Percentiles rank a stretch among this genome's conserved stretches.
These are phyloP conservation scores for Podospora conica DNA, from an alignment of 495 filamentous ascomycete species.

Conservation along the genomic window DNA sequence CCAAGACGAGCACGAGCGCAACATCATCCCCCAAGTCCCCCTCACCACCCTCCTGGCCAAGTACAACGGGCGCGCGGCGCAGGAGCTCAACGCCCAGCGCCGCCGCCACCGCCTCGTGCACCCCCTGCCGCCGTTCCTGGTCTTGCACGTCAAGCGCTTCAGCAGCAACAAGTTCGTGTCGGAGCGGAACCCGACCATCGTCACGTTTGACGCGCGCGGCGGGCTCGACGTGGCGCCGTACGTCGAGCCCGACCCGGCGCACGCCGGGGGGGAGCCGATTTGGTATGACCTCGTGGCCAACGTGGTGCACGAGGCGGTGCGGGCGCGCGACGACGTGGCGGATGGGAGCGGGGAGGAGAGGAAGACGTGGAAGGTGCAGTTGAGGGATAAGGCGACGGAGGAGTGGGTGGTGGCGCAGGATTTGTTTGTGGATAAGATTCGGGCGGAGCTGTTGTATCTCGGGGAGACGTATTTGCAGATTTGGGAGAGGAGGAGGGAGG, in stretches of 20 bases:
- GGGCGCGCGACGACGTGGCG: slow-evolving; percentile 62
- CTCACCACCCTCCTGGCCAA: slow-evolving; percentile 85
- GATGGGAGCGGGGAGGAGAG: slow-evolving; percentile 67
- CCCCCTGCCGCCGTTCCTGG: slow-evolving; percentile 83
- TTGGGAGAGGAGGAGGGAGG: slow-evolving; percentile 77
- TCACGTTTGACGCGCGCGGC: slow-evolving; percentile 79
- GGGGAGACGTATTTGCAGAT: slow-evolving; percentile 93
- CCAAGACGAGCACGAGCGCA: slow-evolving; percentile 81
- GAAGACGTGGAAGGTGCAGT: slow-evolving; percentile 73
- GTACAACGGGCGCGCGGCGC: slow-evolving; percentile 83
- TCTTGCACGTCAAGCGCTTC: slow-evolving; percentile 98
- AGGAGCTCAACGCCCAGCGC: slow-evolving; percentile 80
- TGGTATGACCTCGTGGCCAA: slow-evolving; percentile 97
- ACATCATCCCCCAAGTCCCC: slow-evolving; percentile 94
- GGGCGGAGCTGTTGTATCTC: slow-evolving; percentile 81
- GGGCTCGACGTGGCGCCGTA: slow-evolving; percentile 84
- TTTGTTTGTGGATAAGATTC: slow-evolving; percentile 79
- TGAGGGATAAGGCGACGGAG: slow-evolving; percentile 55
- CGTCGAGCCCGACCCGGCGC: slow-evolving; percentile 49
- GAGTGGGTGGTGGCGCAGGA: slow-evolving; percentile 96
- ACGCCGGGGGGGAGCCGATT: slow-evolving; percentile 75
- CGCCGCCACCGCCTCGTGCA: slow-evolving; percentile 86
- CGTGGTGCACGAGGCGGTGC: slow-evolving; percentile 85
- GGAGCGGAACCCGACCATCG: slow-evolving; percentile 96
- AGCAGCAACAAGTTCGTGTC: slow-evolving; percentile 89